phyloP scores from a whole-genome alignment of 2,329 filamentous ascomycete genomes.

The Talaromyces sp. region DNA sequence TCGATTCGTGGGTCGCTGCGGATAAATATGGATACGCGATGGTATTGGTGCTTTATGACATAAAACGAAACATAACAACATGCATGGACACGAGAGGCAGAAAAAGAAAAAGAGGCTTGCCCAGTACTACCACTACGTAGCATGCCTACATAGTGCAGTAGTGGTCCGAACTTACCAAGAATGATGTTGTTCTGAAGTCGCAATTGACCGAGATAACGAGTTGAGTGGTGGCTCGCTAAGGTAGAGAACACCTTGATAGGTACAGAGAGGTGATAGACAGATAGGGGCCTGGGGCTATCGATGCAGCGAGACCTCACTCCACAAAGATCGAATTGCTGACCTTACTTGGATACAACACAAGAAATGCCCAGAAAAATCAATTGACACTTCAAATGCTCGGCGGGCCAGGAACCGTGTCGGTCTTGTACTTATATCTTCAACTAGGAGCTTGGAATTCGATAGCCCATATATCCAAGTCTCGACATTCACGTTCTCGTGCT shows the following conservation, averaged over 20 bases:
- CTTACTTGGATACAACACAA: neutral
- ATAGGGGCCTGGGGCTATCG: neutral
- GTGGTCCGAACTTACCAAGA: neutral
- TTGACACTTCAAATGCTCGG: neutral
- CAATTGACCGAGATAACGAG: neutral
- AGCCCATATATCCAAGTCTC: neutral
- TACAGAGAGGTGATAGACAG: neutral
- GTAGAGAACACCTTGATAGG: neutral
- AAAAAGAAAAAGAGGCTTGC: neutral
- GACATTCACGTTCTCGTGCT: slow-evolving; percentile 2
- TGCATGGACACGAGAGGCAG: neutral
- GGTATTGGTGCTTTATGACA: neutral
- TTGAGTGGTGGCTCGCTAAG: neutral
- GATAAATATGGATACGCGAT: slow-evolving; percentile 6
- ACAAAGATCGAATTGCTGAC: neutral
- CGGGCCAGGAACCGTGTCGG: neutral
- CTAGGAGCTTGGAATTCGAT: neutral
- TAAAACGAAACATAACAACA: neutral
- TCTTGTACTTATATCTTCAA: neutral
- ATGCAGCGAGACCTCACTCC: neutral
- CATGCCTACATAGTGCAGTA: neutral
- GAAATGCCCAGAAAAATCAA: neutral
- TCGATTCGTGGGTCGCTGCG: slow-evolving; percentile 15
- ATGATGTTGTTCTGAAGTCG: neutral
- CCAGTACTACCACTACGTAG: neutral